Evolutionary conservation across 139 green algal species (phyloP).

Genomic region (Gonium pectorale): DNA sequence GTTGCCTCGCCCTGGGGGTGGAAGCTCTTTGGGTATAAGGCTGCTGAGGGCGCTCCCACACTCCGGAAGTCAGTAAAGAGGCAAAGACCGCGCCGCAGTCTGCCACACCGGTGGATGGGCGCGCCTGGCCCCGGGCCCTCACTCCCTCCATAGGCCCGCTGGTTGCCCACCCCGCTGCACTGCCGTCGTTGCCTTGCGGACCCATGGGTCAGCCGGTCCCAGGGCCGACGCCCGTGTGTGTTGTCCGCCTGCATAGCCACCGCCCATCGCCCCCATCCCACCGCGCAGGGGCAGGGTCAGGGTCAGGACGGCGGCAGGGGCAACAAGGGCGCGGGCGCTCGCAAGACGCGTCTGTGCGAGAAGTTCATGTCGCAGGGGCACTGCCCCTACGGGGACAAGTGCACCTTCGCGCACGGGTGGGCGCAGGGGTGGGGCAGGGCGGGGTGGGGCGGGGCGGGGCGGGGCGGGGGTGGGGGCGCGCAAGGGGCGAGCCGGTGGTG

Average conservation of each 20-base stretch:
- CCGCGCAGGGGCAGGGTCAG: not conserved
- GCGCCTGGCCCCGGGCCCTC: no score
- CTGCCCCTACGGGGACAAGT: conserved; percentile 65
- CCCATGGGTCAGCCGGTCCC: not conserved
- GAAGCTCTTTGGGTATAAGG: no score
- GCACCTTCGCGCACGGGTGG: conserved; percentile 68
- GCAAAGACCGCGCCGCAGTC: no score
- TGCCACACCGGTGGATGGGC: no score
- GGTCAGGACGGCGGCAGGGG: not conserved
- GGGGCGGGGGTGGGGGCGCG: not conserved
- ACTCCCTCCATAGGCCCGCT: no score
- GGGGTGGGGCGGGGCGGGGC: not conserved
- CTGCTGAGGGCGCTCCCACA: no score
- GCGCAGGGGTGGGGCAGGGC: not conserved
- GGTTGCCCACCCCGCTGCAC: not conserved
- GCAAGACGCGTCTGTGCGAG: conserved; percentile 66
- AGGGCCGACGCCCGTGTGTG: not conserved
- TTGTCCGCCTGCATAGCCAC: not conserved
- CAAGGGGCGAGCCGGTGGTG: no score
- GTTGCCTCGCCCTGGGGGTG: no score
- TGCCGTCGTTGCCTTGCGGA: not conserved
- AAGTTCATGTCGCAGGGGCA: conserved; percentile 58
- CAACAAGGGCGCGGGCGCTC: not conserved
- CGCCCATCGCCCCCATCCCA: not conserved
- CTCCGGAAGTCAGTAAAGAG: no score